Conservation (phyloP, 768 basidiomycete genomes). For the Leccinum uliginosum region DNA sequence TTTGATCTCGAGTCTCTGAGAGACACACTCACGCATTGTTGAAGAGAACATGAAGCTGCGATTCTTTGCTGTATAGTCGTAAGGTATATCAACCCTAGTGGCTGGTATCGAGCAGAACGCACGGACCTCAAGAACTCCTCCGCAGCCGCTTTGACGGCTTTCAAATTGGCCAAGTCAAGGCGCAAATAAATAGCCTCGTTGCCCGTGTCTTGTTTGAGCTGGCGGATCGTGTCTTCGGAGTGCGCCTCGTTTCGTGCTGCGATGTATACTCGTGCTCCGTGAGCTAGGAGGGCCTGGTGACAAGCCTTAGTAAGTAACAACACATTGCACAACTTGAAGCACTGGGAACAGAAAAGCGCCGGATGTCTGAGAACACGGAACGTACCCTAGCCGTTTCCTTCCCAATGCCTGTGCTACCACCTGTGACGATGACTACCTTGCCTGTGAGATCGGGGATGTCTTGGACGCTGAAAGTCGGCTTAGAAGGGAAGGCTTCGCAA, state of each 20-base stretch:
- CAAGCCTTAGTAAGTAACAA: neutral
- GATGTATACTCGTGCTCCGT: conserved; percentile 36
- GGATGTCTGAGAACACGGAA: neutral
- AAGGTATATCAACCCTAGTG: neutral
- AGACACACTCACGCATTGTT: conserved; percentile 45
- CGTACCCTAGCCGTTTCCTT: conserved; percentile 23
- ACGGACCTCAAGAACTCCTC: conserved; percentile 28
- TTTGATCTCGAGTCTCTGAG: neutral
- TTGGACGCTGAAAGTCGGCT: conserved; percentile 24
- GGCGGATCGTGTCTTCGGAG: conserved; percentile 26
- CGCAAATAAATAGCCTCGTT: conserved; percentile 31
- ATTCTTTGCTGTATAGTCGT: conserved; percentile 35
- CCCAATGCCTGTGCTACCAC: conserved; percentile 31
- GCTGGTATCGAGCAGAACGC: neutral
- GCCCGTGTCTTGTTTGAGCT: conserved; percentile 31
- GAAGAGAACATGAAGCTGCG: conserved; percentile 42
- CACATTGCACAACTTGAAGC: too few relatives aligned
- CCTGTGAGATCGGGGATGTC: conserved; percentile 34
- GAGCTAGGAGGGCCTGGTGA: conserved; percentile 23
- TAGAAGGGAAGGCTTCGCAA: conserved; percentile 16
- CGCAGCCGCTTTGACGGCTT: conserved; percentile 31
- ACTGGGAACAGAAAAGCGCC: neutral
- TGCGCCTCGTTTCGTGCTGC: conserved; percentile 25
- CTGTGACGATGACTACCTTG: conserved; percentile 34
- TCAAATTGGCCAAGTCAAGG: conserved; percentile 37